phyloP scores from a whole-genome alignment of 345 rosid species.

The Melastoma malabathricum region DNA sequence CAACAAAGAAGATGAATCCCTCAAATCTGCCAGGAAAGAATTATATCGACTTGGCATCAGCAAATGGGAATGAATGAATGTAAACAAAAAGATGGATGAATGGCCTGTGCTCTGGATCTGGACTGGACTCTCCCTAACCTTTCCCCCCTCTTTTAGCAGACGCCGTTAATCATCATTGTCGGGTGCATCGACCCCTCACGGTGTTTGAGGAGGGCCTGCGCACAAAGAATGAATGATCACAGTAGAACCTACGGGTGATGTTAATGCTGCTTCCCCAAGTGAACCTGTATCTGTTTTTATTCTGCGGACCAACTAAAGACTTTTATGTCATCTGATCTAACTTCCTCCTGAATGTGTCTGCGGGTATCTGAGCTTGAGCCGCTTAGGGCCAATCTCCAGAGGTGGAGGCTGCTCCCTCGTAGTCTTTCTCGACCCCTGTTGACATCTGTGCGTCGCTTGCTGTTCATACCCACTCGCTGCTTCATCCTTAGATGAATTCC shows the following conservation, averaged over 20 bases:
- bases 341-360: conserved; percentile 14
- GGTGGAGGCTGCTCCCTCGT: conserved; percentile 25
- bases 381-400: conserved; percentile 45
- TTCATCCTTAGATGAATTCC: conserved; percentile 25
- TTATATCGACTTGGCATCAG: too few relatives aligned
- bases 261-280: background rate
- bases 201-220: conserved; percentile 1
- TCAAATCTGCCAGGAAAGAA: too few relatives aligned
- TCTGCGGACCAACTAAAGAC: too few relatives aligned
- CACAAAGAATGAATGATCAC: conserved; percentile 5
- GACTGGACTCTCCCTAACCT: too few relatives aligned
- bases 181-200: too few relatives aligned
- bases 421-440: conserved; percentile 22
- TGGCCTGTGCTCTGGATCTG: too few relatives aligned
- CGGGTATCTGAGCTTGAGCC: conserved; percentile 50
- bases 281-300: too few relatives aligned
- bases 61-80: too few relatives aligned
- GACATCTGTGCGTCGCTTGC: conserved; percentile 17
- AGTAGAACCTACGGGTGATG: background rate
- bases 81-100: too few relatives aligned
- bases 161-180: conserved; percentile 18
- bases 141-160: too few relatives aligned
- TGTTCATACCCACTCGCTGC: conserved; percentile 16
- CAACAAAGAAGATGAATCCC: too few relatives aligned
- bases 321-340: too few relatives aligned